Conservation (phyloP, 148 eudicot species). For the Diospyros kaki region DNA sequence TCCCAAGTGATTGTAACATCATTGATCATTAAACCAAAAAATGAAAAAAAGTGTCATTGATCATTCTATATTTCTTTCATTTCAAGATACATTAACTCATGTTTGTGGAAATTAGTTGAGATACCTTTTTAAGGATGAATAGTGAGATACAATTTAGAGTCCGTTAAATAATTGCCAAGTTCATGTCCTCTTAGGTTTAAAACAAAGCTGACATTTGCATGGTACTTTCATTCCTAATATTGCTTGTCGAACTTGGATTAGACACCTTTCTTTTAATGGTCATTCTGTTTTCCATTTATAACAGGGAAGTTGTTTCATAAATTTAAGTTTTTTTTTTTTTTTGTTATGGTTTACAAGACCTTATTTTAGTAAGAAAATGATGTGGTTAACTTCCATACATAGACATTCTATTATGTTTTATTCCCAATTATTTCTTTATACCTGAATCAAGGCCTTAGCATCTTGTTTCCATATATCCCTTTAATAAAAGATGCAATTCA, state of each 20-base stretch:
- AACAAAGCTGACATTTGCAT: too few relatives aligned
- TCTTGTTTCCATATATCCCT: background rate
- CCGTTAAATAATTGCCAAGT: too few relatives aligned
- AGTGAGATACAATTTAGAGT: background rate
- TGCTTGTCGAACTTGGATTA: background rate
- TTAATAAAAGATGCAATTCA: too few relatives aligned
- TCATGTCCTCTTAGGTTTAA: too few relatives aligned
- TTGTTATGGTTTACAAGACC: too few relatives aligned
- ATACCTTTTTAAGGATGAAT: background rate
- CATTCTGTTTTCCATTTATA: background rate
- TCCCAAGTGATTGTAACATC: too few relatives aligned
- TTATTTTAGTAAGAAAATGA: background rate
- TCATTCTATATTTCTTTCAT: background rate
- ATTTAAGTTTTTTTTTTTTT: background rate
- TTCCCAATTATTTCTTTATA: background rate
- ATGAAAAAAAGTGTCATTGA: too few relatives aligned
- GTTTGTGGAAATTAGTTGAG: background rate
- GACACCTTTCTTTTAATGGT: background rate
- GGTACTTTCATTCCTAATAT: background rate
- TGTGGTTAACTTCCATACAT: too few relatives aligned
- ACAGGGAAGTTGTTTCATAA: background rate
- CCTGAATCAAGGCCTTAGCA: background rate
- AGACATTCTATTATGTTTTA: background rate
- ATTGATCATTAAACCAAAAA: too few relatives aligned
- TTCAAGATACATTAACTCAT: background rate